These are phyloP conservation scores for Raffaelea deltoideospora DNA, from an alignment of 2,329 filamentous ascomycete species.

Conservation along the genomic window DNA sequence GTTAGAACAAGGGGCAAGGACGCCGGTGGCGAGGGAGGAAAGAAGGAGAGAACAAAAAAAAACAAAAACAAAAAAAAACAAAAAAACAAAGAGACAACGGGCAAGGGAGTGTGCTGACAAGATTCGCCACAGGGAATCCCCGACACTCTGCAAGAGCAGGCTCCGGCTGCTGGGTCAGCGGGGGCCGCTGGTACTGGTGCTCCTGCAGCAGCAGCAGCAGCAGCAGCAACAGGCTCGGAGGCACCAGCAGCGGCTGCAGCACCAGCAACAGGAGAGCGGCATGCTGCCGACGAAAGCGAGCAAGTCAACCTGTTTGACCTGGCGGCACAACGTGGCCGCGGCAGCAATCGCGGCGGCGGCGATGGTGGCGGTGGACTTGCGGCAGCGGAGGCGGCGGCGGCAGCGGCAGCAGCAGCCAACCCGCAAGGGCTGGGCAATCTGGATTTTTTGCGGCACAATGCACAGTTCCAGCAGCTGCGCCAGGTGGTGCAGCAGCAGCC, in stretches of 20 bases:
- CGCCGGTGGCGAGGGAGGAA: no score
- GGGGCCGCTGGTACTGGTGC: slow-evolving; percentile 18
- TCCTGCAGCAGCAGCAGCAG: slow-evolving; percentile 26
- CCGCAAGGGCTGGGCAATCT: slow-evolving; percentile 54
- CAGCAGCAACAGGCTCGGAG: no score
- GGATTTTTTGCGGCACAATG: slow-evolving; percentile 87
- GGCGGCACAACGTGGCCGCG: slow-evolving; percentile 55
- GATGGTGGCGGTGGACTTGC: slow-evolving; percentile 23
- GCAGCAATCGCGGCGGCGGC: slow-evolving; percentile 26
- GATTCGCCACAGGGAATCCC: slow-evolving; percentile 59
- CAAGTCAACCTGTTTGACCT: slow-evolving; percentile 85
- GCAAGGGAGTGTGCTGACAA: neutral
- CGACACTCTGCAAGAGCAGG: slow-evolving; percentile 51
- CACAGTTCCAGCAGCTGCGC: slow-evolving; percentile 93
- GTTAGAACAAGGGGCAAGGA: no score
- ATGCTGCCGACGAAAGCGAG: slow-evolving; percentile 39
- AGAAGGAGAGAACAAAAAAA: no score
- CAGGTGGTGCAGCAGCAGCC: slow-evolving; percentile 96
- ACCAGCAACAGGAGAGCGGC: slow-evolving; percentile 22
- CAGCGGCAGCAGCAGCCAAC: slow-evolving; percentile 33
- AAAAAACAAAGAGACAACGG: neutral
- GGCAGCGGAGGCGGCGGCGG: slow-evolving; percentile 25
- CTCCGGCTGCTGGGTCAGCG: slow-evolving; percentile 14
- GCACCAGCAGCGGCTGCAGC: slow-evolving; percentile 26
- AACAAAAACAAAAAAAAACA: no score